Evolutionary conservation across 73 alveolate species (phyloP), one percentile per base, ranked within the genome.

Genomic region (Blepharisma japonicum): DNA sequence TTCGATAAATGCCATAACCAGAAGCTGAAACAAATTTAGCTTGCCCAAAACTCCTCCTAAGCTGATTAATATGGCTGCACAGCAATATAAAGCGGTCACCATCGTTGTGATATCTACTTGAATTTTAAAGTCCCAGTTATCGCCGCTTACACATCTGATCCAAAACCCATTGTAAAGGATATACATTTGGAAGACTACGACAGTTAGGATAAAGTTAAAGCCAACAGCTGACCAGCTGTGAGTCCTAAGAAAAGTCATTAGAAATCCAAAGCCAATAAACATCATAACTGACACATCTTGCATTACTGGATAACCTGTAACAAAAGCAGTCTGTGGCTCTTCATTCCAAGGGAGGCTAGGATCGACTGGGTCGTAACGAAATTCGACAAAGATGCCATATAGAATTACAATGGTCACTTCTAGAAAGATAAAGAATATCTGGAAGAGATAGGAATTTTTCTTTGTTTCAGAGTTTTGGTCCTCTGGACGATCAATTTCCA

Each of bases 21-120:
- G 68, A 38, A 81, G 77, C 78, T 90, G 92, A 27, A 86, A 51
- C 18, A 85, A 71, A 67, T 83, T 78, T 55, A 85, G 68, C 81
- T 89, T 90, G 38, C 97, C 97, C 39, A 90, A 77, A 56, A 89
- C 55, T 6, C 92, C 95, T 6, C 97, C 97, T 55, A 89, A 78
- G 39, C 92, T 45, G 56, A 90, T 88, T 72, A 90, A 47, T 4
- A 53, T 84, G 6, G 95, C 86, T 6, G 94, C 95, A 0, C 92
- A 83, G 45, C 90, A 79, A 74, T 68, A 90, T 45, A 71, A 81
- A 18, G 89, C 91, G 55, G 81, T 81, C 42, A 88, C 23, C 55
- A 80, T 50, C 27, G 67, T 39, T 55, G 18, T 55, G 70, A 85
- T 81, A 78, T 72, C 70, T 50, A 89, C 32, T 48, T 18, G 21